Conservation (phyloP, 345 rosid genomes). For the Eucalyptus globulus region DNA sequence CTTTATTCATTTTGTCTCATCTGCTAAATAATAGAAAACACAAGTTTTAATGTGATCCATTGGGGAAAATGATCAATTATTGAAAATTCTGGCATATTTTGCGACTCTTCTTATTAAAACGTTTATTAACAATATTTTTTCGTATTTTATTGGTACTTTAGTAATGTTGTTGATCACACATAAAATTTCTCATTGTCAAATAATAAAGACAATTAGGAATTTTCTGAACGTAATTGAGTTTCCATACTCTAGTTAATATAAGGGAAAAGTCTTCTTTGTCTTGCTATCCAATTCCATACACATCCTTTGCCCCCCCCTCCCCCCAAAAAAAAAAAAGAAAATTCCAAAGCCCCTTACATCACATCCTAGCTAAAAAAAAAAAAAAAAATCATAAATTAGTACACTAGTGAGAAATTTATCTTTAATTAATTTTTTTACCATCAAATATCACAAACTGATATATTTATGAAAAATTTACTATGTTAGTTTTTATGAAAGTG, state of each 20-base stretch:
- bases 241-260: not conserved
- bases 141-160: not conserved
- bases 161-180: not conserved
- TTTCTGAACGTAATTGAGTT: not conserved
- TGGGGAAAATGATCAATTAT: too few relatives aligned
- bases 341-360: too few relatives aligned
- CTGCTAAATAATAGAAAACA: not conserved
- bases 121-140: not conserved
- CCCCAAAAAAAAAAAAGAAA: accelerated
- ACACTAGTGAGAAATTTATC: accelerated
- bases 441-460: accelerated
- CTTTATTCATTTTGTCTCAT: not conserved
- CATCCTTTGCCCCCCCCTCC: too few relatives aligned
- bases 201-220: not conserved
- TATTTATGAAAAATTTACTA: too few relatives aligned
- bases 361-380: too few relatives aligned
- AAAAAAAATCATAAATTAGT: too few relatives aligned
- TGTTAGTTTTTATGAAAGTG: too few relatives aligned
- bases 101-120: not conserved
- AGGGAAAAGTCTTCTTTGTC: too few relatives aligned
- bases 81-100: not conserved
- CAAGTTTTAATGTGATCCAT: not conserved
- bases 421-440: too few relatives aligned
- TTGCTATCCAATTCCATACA: too few relatives aligned
- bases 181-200: not conserved